Percentiles rank a stretch among this genome's conserved stretches.
Conservation (phyloP, 805 yeast genomes). For the Lipomyces orientalis region DNA sequence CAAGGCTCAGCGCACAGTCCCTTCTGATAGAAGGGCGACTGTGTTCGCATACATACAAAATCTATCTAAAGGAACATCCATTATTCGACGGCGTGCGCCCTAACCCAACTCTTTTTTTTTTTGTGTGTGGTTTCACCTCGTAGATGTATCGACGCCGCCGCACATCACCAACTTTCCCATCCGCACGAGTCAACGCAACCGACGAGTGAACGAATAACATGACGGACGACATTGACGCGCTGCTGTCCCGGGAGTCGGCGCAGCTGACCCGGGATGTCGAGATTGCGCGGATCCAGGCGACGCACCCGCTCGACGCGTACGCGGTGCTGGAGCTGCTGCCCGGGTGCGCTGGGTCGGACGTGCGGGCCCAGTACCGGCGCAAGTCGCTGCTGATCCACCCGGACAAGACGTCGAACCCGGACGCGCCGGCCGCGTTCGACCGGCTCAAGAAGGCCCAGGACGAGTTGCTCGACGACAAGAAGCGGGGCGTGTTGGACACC, state of each 20-base stretch:
- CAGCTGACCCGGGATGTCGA: constrained; percentile 54
- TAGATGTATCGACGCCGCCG: no score
- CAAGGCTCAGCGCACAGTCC: no score
- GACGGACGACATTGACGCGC: constrained; percentile 43
- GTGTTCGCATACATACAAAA: no score
- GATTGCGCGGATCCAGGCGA: constrained; percentile 57
- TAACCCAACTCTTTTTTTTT: neutral
- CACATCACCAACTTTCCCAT: no score
- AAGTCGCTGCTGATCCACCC: constrained; percentile 73
- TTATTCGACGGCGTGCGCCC: neutral
- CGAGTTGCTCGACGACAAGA: constrained; percentile 48
- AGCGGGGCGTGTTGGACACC: constrained; percentile 52
- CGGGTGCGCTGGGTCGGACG: constrained; percentile 49
- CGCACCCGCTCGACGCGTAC: constrained; percentile 60
- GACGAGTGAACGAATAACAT: neutral
- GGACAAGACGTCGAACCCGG: constrained; percentile 60
- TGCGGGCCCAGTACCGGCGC: constrained; percentile 58
- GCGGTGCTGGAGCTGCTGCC: constrained; percentile 57
- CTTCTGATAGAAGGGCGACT: no score
- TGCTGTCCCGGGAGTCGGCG: constrained; percentile 42
- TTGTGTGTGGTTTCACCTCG: no score
- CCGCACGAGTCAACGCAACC: no score
- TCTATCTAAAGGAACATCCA: no score
- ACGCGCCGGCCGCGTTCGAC: constrained; percentile 72
- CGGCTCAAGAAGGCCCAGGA: constrained; percentile 60